Evolutionary conservation across 257 asterid species (phyloP).

Genomic region (Marsdenia floribunda): DNA sequence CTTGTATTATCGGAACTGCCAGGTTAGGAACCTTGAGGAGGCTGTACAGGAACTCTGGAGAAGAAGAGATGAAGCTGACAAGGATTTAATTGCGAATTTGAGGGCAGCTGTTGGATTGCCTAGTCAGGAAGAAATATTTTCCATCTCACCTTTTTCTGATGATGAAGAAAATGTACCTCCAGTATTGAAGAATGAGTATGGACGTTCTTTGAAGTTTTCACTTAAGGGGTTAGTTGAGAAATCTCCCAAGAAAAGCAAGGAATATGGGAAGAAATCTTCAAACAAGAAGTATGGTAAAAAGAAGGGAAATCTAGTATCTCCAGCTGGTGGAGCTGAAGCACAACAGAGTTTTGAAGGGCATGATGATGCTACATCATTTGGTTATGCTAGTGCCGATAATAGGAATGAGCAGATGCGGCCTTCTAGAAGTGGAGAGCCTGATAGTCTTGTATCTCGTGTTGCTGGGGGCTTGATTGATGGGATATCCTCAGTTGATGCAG

Average conservation of each 20-base stretch:
- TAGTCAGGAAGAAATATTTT: slow-evolving; percentile 80
- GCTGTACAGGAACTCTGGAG: slow-evolving; percentile 98
- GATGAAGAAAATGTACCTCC: slow-evolving; percentile 73
- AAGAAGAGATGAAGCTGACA: slow-evolving; percentile 86
- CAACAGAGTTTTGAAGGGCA: slow-evolving; percentile 35
- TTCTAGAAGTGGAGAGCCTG: slow-evolving; percentile 39
- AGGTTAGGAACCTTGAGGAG: slow-evolving; percentile 75
- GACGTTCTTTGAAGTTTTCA: slow-evolving; percentile 76
- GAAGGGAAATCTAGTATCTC: slow-evolving; percentile 41
- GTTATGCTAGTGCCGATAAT: slow-evolving; percentile 30
- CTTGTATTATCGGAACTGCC: slow-evolving; percentile 18
- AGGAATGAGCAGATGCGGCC: slow-evolving; percentile 34
- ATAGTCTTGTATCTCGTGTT: slow-evolving; percentile 40
- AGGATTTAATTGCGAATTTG: slow-evolving; percentile 69
- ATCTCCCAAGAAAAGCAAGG: slow-evolving; percentile 72
- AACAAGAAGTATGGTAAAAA: slow-evolving; percentile 63
- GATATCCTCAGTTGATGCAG: slow-evolving; percentile 36
- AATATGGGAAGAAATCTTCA: slow-evolving; percentile 59
- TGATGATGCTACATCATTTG: slow-evolving; percentile 26
- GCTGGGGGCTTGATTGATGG: slow-evolving; percentile 55
- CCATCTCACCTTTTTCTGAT: slow-evolving; percentile 80
- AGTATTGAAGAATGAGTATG: slow-evolving; percentile 44
- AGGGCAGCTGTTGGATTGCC: slow-evolving; percentile 98
- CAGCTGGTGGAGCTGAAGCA: slow-evolving; percentile 30
- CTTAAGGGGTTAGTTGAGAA: slow-evolving; percentile 71